These are phyloP conservation scores for Volvariella volvacea DNA, from an alignment of 1,284 basidiomycete genomes.

Conservation along the genomic window DNA sequence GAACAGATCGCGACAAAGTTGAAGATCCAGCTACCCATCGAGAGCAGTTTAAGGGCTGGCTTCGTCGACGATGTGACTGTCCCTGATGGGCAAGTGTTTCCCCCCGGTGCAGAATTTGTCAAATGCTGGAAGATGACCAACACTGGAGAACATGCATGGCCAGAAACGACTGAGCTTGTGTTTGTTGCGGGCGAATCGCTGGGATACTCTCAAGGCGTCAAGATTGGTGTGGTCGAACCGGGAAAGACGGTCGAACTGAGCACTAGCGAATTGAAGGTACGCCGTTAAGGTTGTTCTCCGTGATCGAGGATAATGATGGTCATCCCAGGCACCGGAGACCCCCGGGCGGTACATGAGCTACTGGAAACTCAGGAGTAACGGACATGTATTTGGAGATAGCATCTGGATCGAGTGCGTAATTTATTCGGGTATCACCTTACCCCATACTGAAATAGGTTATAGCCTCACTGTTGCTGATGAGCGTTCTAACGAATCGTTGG, in stretches of 20 bases:
- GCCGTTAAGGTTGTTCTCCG: no score
- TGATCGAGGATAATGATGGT: not conserved
- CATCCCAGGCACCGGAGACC: conserved; percentile 57
- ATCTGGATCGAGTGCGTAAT: conserved; percentile 65
- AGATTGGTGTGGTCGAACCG: conserved; percentile 46
- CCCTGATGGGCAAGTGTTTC: conserved; percentile 69
- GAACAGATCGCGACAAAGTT: no score
- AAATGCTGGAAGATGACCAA: conserved; percentile 77
- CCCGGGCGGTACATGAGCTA: conserved; percentile 70
- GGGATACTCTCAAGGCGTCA: conserved; percentile 25
- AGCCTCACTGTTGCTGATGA: conserved; percentile 62
- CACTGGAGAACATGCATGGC: conserved; percentile 59
- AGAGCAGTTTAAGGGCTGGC: not conserved
- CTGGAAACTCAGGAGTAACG: conserved; percentile 62
- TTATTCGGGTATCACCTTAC: not conserved
- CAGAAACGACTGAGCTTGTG: conserved; percentile 53
- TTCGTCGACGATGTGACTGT: conserved; percentile 68
- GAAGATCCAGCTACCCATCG: no score
- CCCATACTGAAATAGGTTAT: conserved; percentile 9
- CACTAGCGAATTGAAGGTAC: conserved; percentile 68
- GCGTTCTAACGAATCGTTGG: conserved; percentile 43
- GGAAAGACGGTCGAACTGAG: conserved; percentile 58
- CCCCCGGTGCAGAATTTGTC: conserved; percentile 78
- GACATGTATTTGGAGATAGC: conserved; percentile 62
- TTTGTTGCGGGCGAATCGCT: conserved; percentile 63